phyloP scores from a whole-genome alignment of 768 basidiomycete species.

The Leccinum aurantiacum region DNA sequence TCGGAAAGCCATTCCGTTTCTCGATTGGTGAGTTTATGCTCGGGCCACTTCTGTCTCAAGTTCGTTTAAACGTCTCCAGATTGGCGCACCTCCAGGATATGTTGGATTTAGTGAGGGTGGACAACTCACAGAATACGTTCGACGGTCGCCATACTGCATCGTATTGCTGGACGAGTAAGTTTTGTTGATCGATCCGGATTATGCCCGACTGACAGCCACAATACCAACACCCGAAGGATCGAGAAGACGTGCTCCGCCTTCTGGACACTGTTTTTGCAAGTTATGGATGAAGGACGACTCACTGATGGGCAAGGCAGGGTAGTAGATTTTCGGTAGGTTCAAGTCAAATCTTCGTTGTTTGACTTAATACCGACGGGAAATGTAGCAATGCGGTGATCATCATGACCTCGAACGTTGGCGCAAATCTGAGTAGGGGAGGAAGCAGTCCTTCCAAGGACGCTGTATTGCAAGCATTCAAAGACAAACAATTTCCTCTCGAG shows the following conservation, averaged over 20 bases:
- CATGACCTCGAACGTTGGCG: too few species aligned
- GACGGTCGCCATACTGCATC: conserved; percentile 40
- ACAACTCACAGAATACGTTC: conserved; percentile 45
- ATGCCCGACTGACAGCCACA: too few species aligned
- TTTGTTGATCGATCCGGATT: not conserved
- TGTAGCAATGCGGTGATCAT: too few species aligned
- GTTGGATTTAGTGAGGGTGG: conserved; percentile 45
- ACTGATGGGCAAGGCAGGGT: conserved; percentile 37
- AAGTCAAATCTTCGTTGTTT: not conserved
- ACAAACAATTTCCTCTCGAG: too few species aligned
- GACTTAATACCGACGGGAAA: too few species aligned
- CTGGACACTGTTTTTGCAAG: conserved; percentile 46
- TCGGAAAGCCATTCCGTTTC: conserved; percentile 44
- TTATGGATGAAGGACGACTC: conserved; percentile 45
- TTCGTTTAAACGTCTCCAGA: conserved; percentile 8
- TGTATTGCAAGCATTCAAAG: too few species aligned
- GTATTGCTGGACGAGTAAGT: conserved; percentile 28
- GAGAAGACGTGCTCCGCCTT: conserved; percentile 46
- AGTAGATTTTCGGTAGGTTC: conserved; percentile 9
- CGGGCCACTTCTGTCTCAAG: too few species aligned
- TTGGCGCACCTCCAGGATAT: conserved; percentile 39
- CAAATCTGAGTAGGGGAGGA: too few species aligned
- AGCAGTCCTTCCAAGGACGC: too few species aligned
- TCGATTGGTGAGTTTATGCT: conserved; percentile 25
- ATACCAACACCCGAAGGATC: conserved; percentile 20